Conservation (phyloP, 371 early-diverging fungal species). For the Actinomortierella wolfii region DNA sequence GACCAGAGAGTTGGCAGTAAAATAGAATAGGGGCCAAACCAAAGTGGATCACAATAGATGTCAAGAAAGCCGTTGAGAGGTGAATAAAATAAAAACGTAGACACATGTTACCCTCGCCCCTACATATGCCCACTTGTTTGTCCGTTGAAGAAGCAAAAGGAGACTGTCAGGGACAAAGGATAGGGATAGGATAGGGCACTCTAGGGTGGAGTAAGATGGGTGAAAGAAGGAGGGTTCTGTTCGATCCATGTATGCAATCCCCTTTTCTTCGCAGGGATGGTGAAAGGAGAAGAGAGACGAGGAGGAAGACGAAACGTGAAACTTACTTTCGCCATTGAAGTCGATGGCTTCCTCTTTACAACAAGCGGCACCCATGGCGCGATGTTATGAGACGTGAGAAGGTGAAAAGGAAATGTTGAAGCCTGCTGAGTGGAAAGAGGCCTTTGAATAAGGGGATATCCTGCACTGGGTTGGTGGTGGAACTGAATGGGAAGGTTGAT, state of each 20-base stretch:
- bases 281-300: not conserved
- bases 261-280: not conserved
- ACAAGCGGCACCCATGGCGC: constrained; percentile 56
- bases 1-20: no score
- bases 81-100: no score
- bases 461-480: not conserved
- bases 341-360: constrained; percentile 59
- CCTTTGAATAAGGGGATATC: not conserved
- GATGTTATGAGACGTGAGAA: not conserved
- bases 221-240: not conserved
- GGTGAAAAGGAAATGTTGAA: not conserved
- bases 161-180: no score
- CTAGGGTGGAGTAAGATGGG: not conserved
- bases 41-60: no score
- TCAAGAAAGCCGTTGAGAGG: no score
- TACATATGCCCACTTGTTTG: no score
- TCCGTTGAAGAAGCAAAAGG: no score
- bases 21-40: no score
- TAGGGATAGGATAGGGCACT: no score
- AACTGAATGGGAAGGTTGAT: not conserved
- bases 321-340: constrained; percentile 53
- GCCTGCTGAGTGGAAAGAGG: not conserved
- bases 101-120: no score
- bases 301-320: not conserved
- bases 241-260: not conserved